Percentiles rank a stretch among this genome's conserved stretches.
These are phyloP conservation scores for Penstemon barbatus DNA, from an alignment of 257 asterid species.

Conservation along the genomic window DNA sequence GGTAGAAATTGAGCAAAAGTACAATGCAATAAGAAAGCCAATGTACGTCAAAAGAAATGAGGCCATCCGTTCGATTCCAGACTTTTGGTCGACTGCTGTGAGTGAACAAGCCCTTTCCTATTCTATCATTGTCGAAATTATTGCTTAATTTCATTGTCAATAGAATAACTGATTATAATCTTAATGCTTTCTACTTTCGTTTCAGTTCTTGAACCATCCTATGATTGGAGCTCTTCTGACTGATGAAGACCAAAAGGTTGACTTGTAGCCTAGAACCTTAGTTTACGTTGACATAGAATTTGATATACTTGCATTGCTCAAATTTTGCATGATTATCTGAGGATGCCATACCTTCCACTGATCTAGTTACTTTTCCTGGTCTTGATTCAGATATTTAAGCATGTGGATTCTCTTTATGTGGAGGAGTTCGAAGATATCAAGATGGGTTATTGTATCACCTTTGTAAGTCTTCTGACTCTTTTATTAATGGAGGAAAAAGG, in stretches of 20 bases:
- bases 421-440: conserved; percentile 52
- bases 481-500: not conserved
- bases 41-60: conserved; percentile 43
- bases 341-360: not conserved
- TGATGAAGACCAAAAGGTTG: conserved; percentile 49
- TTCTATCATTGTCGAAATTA: conserved; percentile 1
- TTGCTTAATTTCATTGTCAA: not conserved
- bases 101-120: conserved; percentile 21
- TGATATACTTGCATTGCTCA: too few species aligned
- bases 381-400: conserved; percentile 41
- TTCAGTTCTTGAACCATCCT: conserved; percentile 55
- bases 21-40: conserved; percentile 46
- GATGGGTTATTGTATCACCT: conserved; percentile 45
- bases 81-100: conserved; percentile 53
- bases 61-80: conserved; percentile 43
- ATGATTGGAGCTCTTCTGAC: conserved; percentile 45
- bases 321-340: too few species aligned
- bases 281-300: not conserved
- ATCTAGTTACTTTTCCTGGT: not conserved
- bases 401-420: conserved; percentile 50
- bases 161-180: not conserved
- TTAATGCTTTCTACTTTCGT: not conserved
- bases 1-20: conserved; percentile 43
- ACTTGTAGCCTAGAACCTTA: not conserved
- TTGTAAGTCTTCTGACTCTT: conserved; percentile 34